phyloP scores from a whole-genome alignment of 108 stramenopile species.

The Skeletonema grethae region DNA sequence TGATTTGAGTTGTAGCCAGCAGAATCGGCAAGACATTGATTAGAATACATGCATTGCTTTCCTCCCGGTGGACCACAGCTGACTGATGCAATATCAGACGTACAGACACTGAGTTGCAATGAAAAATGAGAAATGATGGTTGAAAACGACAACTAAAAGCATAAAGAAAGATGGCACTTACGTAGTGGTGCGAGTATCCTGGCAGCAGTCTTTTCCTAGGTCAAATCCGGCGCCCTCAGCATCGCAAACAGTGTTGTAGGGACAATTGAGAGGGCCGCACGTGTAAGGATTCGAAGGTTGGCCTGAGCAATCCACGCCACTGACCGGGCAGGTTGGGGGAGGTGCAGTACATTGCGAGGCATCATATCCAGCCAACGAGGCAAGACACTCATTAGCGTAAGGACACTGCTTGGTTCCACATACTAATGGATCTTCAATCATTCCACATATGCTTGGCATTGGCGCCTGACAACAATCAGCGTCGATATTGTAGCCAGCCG shows the following conservation, averaged over 20 bases:
- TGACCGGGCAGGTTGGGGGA: background rate
- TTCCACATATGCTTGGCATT: background rate
- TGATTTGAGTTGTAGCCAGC: background rate
- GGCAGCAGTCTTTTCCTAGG: background rate
- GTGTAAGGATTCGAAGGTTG: background rate
- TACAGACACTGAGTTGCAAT: background rate
- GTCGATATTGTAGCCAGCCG: background rate
- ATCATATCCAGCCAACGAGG: background rate
- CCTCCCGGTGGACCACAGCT: conserved; percentile 1
- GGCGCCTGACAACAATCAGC: background rate
- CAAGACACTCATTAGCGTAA: background rate
- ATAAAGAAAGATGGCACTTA: too few relatives aligned
- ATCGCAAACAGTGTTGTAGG: background rate
- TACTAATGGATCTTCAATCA: background rate
- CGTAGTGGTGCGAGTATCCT: background rate
- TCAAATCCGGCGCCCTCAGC: background rate
- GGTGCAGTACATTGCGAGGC: background rate
- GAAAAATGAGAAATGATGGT: too few relatives aligned
- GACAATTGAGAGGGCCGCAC: background rate
- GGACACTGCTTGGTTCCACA: background rate
- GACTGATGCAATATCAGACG: background rate
- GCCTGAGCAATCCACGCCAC: background rate
- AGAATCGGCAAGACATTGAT: background rate
- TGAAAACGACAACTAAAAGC: too few relatives aligned
- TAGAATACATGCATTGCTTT: background rate